Conservation (phyloP, 1,284 basidiomycete genomes). For the Ganoderma resinaceum region DNA sequence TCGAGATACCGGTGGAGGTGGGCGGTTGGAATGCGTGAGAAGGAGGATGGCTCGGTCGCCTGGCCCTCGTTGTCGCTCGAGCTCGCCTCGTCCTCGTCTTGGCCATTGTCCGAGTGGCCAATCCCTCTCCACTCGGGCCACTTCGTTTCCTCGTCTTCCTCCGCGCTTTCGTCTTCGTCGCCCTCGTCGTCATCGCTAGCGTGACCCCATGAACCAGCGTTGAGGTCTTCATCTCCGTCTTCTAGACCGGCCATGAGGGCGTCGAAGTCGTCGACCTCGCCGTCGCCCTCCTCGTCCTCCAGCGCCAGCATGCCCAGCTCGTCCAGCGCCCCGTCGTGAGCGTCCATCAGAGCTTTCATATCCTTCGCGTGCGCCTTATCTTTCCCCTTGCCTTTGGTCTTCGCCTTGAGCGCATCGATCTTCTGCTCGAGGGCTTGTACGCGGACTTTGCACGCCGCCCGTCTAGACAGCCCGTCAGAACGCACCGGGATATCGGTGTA, state of each 20-base stretch:
- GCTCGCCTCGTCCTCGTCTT: constrained; percentile 18
- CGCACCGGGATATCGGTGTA: constrained; percentile 40
- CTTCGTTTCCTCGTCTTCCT: constrained; percentile 15
- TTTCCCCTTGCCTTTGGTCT: constrained; percentile 34
- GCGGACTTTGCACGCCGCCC: constrained; percentile 36
- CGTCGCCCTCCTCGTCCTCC: constrained; percentile 35
- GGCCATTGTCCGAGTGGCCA: constrained; percentile 26
- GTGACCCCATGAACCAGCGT: constrained; percentile 4
- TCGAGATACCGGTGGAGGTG: constrained; percentile 38
- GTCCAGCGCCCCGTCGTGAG: constrained; percentile 37
- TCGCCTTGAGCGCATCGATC: constrained; percentile 33
- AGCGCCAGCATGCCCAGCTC: constrained; percentile 36
- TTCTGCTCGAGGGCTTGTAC: constrained; percentile 37
- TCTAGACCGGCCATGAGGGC: constrained; percentile 29
- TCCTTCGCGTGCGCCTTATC: constrained; percentile 33
- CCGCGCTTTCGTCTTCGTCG: constrained; percentile 6
- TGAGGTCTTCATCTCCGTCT: constrained; percentile 18
- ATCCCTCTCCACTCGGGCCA: constrained; percentile 15
- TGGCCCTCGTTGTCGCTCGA: constrained; percentile 11
- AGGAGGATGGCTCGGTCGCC: constrained; percentile 38
- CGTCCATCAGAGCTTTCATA: constrained; percentile 34
- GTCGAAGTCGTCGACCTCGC: constrained; percentile 35
- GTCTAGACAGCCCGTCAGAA: constrained; percentile 38
- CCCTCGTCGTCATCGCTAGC: constrained; percentile 5
- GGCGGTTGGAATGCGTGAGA: constrained; percentile 42